phyloP scores from a whole-genome alignment of 768 basidiomycete species.

The Leccinum fibrillosum region DNA sequence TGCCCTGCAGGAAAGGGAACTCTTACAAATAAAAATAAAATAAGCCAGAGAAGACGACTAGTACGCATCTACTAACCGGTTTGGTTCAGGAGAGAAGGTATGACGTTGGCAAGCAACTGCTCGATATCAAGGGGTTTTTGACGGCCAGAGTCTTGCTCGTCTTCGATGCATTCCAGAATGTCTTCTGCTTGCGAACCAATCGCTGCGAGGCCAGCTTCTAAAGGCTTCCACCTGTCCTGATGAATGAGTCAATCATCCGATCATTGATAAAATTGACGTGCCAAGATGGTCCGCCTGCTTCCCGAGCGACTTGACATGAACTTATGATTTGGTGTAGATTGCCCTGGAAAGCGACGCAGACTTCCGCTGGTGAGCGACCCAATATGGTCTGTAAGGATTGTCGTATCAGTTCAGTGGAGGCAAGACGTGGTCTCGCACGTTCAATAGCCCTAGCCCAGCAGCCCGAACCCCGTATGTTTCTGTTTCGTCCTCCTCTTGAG shows the following conservation, averaged over 20 bases:
- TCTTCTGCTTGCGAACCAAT: conserved; percentile 79
- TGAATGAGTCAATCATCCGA: conserved; percentile 2
- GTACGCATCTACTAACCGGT: conserved; percentile 48
- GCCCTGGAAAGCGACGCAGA: conserved; percentile 51
- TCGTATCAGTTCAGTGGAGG: conserved; percentile 1
- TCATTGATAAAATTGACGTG: conserved; percentile 26
- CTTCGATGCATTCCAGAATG: conserved; percentile 72
- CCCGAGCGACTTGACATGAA: conserved; percentile 53
- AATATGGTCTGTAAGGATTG: conserved; percentile 47
- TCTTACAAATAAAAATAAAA: conserved; percentile 41
- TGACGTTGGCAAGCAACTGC: conserved; percentile 67
- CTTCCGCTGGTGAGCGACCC: conserved; percentile 49
- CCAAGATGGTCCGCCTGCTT: conserved; percentile 63
- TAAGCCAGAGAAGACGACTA: neutral
- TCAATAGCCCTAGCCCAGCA: conserved; percentile 80
- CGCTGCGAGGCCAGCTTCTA: conserved; percentile 82
- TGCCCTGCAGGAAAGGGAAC: conserved; percentile 89
- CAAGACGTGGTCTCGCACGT: conserved; percentile 40
- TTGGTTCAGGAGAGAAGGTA: conserved; percentile 72
- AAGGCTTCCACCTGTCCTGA: conserved; percentile 76
- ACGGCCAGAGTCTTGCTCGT: conserved; percentile 63
- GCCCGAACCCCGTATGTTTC: conserved; percentile 78
- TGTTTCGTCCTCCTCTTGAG: conserved; percentile 92
- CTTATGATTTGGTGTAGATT: conserved; percentile 53
- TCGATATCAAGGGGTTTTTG: conserved; percentile 74